Evolutionary conservation across 352 stramenopile genomes (phyloP), one percentile per base, ranked within the genome.

Genomic region (Pilasporangium apinafurcum): DNA sequence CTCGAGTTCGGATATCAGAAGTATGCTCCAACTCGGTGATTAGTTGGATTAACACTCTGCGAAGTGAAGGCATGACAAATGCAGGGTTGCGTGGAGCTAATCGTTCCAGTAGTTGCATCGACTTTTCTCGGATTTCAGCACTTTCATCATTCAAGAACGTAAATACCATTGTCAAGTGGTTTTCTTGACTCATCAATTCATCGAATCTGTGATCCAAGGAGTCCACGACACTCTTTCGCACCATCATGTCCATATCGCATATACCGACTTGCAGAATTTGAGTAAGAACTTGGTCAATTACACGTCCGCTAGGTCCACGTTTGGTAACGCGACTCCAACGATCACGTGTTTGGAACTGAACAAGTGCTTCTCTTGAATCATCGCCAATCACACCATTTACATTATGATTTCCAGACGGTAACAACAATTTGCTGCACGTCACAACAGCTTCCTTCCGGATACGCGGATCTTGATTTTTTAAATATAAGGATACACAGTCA

Each of bases 1-100:
- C 88, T n/a, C 78, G 71, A 56, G 89, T 85, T 24, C 68, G 69
- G 17, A 77, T 48, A 29, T 96, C 93, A 0, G 92, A 74, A 5
- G 88, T 90, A 59, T 97, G 97, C 29, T 94, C 76, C 5, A 99
- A 57, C 58, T 98, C 93, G 0, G 96, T 91, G 31, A 99, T 84
- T 4, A 98, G 54, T 61, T 97, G 86, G 16, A 97, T 81, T 0
- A 99, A 68, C 40, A 98, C 86, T 6, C 91, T 72, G 4, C 97
- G 72, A 40, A 99, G 68, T 5, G 87, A 85, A 8, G 96, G 95
- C 41, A 98, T 87, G 22, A 99, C 92, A 38, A 95, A 90, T 12
- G 95, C 95, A 22, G 97, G 96, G 64, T 99, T 99, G 3, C 89
- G 64, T 14, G 76, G 64, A 14, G 96, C 90, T 8, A 99, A 54